These are phyloP conservation scores for Rubia tinctorum DNA, from an alignment of 305 asterid genomes.

Conservation along the genomic window DNA sequence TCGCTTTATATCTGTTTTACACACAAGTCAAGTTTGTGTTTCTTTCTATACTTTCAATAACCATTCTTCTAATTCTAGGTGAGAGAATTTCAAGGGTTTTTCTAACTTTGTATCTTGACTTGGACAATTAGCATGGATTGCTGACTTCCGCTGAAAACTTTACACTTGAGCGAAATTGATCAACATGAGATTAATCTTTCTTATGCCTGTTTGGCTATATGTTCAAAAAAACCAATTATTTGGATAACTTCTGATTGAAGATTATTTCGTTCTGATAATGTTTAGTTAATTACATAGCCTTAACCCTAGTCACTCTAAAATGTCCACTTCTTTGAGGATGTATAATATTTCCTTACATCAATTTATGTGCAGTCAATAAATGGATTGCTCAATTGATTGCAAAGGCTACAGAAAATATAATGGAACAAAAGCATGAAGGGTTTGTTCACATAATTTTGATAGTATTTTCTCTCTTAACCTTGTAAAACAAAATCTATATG, in stretches of 20 bases:
- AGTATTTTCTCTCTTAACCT: background rate
- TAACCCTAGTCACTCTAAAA: background rate
- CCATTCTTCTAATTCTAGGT: conserved; percentile 94
- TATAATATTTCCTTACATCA: background rate
- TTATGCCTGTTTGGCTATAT: background rate
- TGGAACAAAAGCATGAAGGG: conserved; percentile 99
- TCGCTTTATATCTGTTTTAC: conserved; percentile 85
- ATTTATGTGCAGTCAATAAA: conserved; percentile 64
- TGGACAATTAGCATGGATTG: no score
- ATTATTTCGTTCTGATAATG: background rate
- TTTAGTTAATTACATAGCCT: background rate
- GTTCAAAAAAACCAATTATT: background rate
- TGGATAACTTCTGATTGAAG: background rate
- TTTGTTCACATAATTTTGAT: conserved; percentile 18
- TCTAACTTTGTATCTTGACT: background rate
- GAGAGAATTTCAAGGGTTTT: background rate
- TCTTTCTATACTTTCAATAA: conserved; percentile 81
- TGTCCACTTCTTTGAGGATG: background rate
- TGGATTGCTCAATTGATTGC: conserved; percentile 96
- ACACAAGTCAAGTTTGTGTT: conserved; percentile 92
- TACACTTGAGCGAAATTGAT: background rate
- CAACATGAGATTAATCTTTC: background rate
- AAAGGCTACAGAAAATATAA: conserved; percentile 77
- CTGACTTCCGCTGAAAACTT: background rate
- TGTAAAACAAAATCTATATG: background rate